phyloP scores from a whole-genome alignment of 2,329 filamentous ascomycete species.

The Neophaeococcomyces aloes region DNA sequence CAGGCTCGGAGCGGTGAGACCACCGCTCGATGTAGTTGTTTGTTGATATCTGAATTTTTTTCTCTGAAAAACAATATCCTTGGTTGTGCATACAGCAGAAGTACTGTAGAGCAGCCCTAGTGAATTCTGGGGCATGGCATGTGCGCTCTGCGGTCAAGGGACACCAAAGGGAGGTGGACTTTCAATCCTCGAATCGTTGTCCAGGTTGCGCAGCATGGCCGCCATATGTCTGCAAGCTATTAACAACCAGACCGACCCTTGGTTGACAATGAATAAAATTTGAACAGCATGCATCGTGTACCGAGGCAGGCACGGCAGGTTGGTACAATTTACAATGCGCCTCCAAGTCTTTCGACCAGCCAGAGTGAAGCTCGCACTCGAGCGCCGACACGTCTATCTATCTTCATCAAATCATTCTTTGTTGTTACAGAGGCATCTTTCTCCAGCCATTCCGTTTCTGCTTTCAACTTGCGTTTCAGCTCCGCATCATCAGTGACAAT shows the following conservation, averaged over 20 bases:
- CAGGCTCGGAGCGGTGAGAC: slow-evolving; percentile 1
- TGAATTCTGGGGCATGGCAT: background rate
- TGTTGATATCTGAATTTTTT: slow-evolving; percentile 5
- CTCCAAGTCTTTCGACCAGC: slow-evolving; percentile 77
- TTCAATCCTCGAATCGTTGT: background rate
- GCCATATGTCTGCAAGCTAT: too few species aligned
- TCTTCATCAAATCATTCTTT: slow-evolving; percentile 66
- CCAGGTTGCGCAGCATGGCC: background rate
- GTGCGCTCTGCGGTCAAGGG: background rate
- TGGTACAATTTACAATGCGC: slow-evolving; percentile 53
- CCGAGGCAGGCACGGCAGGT: background rate
- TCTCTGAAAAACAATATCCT: background rate
- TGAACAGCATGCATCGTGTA: background rate
- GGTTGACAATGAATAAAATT: background rate
- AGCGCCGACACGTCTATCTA: slow-evolving; percentile 73
- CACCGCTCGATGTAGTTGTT: slow-evolving; percentile 6
- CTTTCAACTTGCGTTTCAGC: slow-evolving; percentile 60
- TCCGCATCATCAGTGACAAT: slow-evolving; percentile 69
- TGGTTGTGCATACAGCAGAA: too few species aligned
- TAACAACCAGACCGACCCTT: background rate
- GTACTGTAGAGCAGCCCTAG: too few species aligned
- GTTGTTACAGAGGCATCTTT: slow-evolving; percentile 59
- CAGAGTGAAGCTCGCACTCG: slow-evolving; percentile 86
- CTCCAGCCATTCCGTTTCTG: slow-evolving; percentile 72
- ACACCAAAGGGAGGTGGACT: background rate